These are phyloP conservation scores for Clarireedia sp. DNA, from an alignment of 2,329 filamentous ascomycete species.

Conservation along the genomic window DNA sequence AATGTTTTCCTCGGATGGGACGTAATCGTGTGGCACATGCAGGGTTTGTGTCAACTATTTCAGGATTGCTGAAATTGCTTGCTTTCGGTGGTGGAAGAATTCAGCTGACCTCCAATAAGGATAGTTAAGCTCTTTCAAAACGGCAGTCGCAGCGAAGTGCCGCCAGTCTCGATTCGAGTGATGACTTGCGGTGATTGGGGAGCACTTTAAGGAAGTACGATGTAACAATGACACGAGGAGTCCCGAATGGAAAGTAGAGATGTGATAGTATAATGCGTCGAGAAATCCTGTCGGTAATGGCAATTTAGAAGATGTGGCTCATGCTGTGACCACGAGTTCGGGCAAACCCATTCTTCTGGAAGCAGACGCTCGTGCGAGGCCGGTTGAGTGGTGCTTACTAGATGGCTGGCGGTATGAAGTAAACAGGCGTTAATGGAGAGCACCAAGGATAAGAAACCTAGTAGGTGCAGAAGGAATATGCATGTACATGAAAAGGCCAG, in stretches of 20 bases:
- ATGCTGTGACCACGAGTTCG: conserved; percentile 25
- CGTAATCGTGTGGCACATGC: conserved; percentile 24
- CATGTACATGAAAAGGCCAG: conserved; percentile 11
- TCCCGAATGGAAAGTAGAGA: conserved; percentile 12
- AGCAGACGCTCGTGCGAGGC: conserved; percentile 24
- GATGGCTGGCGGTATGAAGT: conserved; percentile 14
- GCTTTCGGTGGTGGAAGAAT: conserved; percentile 14
- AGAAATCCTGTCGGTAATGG: conserved; percentile 20
- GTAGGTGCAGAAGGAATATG: conserved; percentile 22
- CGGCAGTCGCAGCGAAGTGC: conserved; percentile 24
- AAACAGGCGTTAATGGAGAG: conserved; percentile 18
- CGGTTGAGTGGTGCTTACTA: conserved; percentile 13
- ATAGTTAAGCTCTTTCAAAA: conserved; percentile 12
- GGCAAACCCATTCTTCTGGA: conserved; percentile 28
- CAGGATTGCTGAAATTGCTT: conserved; percentile 16
- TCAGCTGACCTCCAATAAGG: conserved; percentile 18
- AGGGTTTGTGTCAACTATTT: conserved; percentile 17
- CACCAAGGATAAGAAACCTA: conserved; percentile 19
- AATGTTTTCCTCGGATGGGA: conserved; percentile 14
- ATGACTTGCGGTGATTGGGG: conserved; percentile 12
- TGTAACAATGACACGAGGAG: conserved; percentile 12
- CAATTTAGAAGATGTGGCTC: conserved; percentile 24
- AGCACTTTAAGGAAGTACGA: conserved; percentile 12
- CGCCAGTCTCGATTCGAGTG: conserved; percentile 20
- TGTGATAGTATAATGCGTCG: conserved; percentile 16